These are phyloP conservation scores for Apophysomyces variabilis DNA, from an alignment of 371 early-diverging fungal species.

Conservation along the genomic window DNA sequence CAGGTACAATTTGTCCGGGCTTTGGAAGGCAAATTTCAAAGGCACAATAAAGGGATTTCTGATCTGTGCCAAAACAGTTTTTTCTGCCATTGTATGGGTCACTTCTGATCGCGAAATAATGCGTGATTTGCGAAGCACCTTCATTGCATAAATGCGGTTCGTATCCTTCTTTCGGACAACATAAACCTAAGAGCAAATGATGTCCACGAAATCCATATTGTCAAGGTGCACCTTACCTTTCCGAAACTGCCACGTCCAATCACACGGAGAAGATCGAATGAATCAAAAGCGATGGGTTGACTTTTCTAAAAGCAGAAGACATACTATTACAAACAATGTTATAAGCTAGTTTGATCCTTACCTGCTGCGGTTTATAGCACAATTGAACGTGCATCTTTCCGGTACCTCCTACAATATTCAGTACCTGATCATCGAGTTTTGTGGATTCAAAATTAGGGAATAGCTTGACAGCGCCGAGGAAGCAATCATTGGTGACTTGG, in stretches of 20 bases:
- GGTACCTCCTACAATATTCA: constrained; percentile 54
- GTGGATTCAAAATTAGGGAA: constrained; percentile 68
- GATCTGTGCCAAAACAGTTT: constrained; percentile 84
- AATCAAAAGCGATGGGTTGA: constrained; percentile 80
- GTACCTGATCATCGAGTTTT: constrained; percentile 48
- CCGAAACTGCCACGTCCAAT: constrained; percentile 97
- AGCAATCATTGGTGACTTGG: constrained; percentile 61
- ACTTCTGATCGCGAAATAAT: constrained; percentile 92
- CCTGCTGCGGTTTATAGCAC: constrained; percentile 71
- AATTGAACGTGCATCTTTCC: constrained; percentile 74
- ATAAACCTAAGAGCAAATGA: constrained; percentile 65
- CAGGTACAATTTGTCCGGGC: constrained; percentile 85
- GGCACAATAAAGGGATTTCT: constrained; percentile 89
- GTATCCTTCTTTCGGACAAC: constrained; percentile 95
- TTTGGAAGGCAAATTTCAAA: constrained; percentile 89
- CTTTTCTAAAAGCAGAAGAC: constrained; percentile 39
- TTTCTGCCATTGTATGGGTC: constrained; percentile 88
- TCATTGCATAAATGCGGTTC: constrained; percentile 97
- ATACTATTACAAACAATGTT: background rate
- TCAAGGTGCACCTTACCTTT: constrained; percentile 62
- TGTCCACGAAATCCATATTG: background rate
- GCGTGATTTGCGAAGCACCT: constrained; percentile 93
- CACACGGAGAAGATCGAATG: constrained; percentile 94
- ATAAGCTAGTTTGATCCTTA: constrained; percentile 24
- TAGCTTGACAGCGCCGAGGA: constrained; percentile 73